Evolutionary conservation across 495 filamentous ascomycete genomes (phyloP), one percentile per base, ranked within the genome.

Genomic region (Aspergillus nidulans): DNA sequence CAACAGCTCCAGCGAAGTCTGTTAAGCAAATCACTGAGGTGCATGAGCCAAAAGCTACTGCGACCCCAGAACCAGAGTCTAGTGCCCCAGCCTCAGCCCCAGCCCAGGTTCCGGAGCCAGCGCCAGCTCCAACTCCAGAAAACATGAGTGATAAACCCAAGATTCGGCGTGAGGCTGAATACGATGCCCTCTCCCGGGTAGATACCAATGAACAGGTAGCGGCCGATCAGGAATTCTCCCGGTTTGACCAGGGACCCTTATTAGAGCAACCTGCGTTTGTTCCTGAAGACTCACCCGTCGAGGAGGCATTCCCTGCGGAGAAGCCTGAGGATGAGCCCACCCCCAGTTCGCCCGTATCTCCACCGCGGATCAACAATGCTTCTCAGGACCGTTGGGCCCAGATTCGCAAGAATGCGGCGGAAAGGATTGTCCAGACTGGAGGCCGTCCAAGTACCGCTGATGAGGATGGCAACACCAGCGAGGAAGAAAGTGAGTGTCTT

Each of bases 391-490:
- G 91, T 34, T 98, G 94, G 94, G 92, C 91, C 3, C 89, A 95
- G 74, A 96, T 97, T 54, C 80, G 91, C 54, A 91, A 90, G 80
- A 97, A 96, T 58, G 94, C 94, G 10, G 90, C 89, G 6, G 87
- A 92, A 63, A 81, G 91, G 12, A 85, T 83, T 23, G 81, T 83
- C 8, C 74, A 77, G 41, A 77, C 77, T 15, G 86, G 88, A 59
- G 66, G 63, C 20, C 65, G 64, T 25, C 51, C 63, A 49, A 79
- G 74, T 63, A 69, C 71, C 46, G 76, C 77, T 42, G 77, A 91
- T 56, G 92, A 92, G 53, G 91, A 95, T 63, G 90, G 83, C 19
- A 88, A 95, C 56, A 94, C 89, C 18, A 96, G 89, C 65, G 92
- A 88, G 18, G 95, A 98, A 81, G 94, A 98, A 77, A 96, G 91